Conservation (phyloP, 257 asterid species). For the Solanum sejunctum region DNA sequence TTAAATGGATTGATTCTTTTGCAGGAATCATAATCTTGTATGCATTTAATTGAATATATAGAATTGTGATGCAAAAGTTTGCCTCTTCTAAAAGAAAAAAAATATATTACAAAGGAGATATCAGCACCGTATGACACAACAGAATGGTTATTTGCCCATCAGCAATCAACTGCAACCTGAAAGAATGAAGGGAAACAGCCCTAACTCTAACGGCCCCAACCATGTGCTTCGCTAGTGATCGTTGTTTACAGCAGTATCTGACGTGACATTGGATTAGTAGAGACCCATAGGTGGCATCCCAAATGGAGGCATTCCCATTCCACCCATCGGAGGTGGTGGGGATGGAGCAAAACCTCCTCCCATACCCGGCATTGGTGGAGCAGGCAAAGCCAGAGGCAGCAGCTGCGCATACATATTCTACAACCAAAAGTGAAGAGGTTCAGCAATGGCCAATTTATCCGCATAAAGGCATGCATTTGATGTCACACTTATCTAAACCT, state of each 20-base stretch:
- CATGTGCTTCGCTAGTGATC: not conserved
- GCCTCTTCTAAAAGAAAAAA: not conserved
- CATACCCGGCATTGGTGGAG: conserved; percentile 72
- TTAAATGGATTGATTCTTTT: no score
- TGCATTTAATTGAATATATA: no score
- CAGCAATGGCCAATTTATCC: not conserved
- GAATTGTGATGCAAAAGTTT: not conserved
- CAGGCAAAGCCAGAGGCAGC: conserved; percentile 97
- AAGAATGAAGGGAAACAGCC: not conserved
- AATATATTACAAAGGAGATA: not conserved
- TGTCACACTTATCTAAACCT: not conserved
- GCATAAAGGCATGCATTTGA: not conserved
- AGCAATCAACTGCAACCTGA: conserved; percentile 2
- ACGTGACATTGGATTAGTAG: conserved; percentile 29
- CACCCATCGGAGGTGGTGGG: conserved; percentile 48
- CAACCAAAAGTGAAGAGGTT: conserved; percentile 4
- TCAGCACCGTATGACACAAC: conserved; percentile 6
- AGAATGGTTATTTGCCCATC: not conserved
- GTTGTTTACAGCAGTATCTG: not conserved
- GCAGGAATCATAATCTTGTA: no score
- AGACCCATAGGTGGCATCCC: conserved; percentile 99
- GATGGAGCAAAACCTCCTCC: conserved; percentile 57
- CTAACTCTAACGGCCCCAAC: not conserved
- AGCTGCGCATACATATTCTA: conserved; percentile 98
- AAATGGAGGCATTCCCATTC: conserved; percentile 89